Evolutionary conservation across 2,329 filamentous ascomycete species (phyloP), one percentile per base, ranked within the genome.

Genomic region (Botrytis squamosa): DNA sequence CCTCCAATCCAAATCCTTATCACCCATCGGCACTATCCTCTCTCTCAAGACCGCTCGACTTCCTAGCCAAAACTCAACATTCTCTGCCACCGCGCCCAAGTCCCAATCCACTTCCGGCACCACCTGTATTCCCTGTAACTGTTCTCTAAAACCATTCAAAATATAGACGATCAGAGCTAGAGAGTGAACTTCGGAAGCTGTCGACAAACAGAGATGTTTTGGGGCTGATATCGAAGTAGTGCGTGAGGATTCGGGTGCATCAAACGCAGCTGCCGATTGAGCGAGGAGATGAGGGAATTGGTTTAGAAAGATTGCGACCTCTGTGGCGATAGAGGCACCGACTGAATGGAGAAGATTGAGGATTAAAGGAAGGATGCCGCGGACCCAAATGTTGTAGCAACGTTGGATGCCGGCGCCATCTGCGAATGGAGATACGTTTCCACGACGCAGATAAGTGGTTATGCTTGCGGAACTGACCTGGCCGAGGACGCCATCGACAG

Each of bases 351-450:
- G 88, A 42, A 99, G 86, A 81, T 98, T 98, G 63, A 99, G 87
- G 75, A 95, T 91, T 29, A 99, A 85, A 0, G 96, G 96, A 5
- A 99, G 86, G 73, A 98, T 88, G 1, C 94, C 96, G 77, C 93
- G 92, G 33, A 90, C 90, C 96, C 96, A 99, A 79, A 98, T 95
- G 70, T 88, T 88, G 84, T 97, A 97, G 80, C 97, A 90, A 40
- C 95, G 90, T 75, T 90, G 89, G 0, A 88, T 84, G 1, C 91
- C 87, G 5, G 89, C 86, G 22, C 88, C 89, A 9, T 93, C 88
- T 63, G 96, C 92, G 76, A 97, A 94, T 0, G 95, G 94, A 4
- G 92, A 92, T 74, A 94, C 91, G 66, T 88, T 88, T 10, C 85
- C 82, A 66, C 91, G 90, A 16, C 93, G 90, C 82, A 97, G 91